phyloP scores from a whole-genome alignment of 495 filamentous ascomycete species.

The Neurospora tetraspora region DNA sequence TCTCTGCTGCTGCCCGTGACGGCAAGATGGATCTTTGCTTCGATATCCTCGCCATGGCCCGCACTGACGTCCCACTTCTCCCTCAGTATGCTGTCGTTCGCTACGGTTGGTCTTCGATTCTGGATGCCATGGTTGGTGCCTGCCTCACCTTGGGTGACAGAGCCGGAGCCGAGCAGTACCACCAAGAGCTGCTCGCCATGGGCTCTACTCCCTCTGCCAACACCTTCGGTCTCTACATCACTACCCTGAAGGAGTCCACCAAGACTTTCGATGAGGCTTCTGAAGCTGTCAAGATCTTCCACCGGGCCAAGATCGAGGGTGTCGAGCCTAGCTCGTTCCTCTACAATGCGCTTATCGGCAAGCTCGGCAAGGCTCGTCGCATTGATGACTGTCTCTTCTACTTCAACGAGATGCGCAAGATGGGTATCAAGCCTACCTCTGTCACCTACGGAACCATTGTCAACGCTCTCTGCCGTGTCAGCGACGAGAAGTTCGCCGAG shows the following conservation, averaged over 20 bases:
- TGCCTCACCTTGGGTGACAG: conserved; percentile 79
- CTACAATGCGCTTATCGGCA: conserved; percentile 97
- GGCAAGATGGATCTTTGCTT: conserved; percentile 68
- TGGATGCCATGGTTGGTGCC: conserved; percentile 93
- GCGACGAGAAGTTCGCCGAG: conserved; percentile 93
- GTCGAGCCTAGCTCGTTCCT: conserved; percentile 94
- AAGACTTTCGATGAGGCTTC: conserved; percentile 97
- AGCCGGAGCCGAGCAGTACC: conserved; percentile 67
- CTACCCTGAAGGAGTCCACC: conserved; percentile 88
- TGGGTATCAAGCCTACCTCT: conserved; percentile 88
- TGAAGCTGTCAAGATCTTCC: conserved; percentile 95
- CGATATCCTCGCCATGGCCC: conserved; percentile 80
- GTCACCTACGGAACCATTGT: conserved; percentile 98
- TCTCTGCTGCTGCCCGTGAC: conserved; percentile 78
- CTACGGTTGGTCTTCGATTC: conserved; percentile 88
- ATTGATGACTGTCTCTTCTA: conserved; percentile 97
- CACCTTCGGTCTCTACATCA: conserved; percentile 97
- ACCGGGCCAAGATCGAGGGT: conserved; percentile 82
- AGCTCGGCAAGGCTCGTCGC: conserved; percentile 91
- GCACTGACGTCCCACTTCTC: conserved; percentile 73
- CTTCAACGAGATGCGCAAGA: conserved; percentile 91
- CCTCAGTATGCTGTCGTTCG: conserved; percentile 73
- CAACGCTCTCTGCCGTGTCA: conserved; percentile 93
- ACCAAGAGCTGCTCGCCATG: conserved; percentile 80
- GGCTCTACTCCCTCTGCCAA: conserved; percentile 89